Evolutionary conservation across 1,284 basidiomycete genomes (phyloP), one percentile per base, ranked within the genome.

Genomic region (Leccinum solheimii): DNA sequence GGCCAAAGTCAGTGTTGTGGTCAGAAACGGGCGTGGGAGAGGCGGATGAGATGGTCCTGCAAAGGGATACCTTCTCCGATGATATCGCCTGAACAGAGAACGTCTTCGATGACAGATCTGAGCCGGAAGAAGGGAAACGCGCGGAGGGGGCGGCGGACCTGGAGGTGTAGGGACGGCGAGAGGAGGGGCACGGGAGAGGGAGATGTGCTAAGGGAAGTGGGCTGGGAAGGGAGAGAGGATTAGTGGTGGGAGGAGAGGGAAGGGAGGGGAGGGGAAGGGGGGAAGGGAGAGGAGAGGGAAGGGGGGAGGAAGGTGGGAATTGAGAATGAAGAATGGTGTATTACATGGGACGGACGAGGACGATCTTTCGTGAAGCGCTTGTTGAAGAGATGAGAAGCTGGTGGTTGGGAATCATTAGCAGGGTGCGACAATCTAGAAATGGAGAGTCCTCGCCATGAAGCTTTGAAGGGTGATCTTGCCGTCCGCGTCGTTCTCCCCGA

Each of bases 41-140:
- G 80, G 57, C 80, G 78, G 58, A 92, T 81, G 60, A 70, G 68
- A 75, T 92, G 86, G 61, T 84, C 87, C 69, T 87, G 86, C 38
- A 93, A 80, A 16, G 68, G 68, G 61, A 85, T 76, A 48, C 85
- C 89, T 63, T 87, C 80, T 49, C 88, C 88, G 30, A 93, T 85
- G 66, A 85, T 67, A 68, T 93, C 91, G 43, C 90, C 90, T 3
- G 82, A 83, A 48, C 76, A 77, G 58, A 93, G 81, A 60, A 92
- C 83, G 71, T 91, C 88, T 62, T 88, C 86, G 58, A 84, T 73
- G 64, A 65, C 70, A 49, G 80, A 82, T 43, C 32, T 32, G 85
- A 84, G 49, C 73, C 69, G 11, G 66, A 21, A 10, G 68, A 70
- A 26, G 56, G 19, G n/a, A 61, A 61, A n/a, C 55, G 66, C 32